A percentile compares a stretch with the other conserved stretches of the same genome.
Evolutionary conservation across 176 grass and related monocot species (phyloP).

Genomic region (Musa itinerans): DNA sequence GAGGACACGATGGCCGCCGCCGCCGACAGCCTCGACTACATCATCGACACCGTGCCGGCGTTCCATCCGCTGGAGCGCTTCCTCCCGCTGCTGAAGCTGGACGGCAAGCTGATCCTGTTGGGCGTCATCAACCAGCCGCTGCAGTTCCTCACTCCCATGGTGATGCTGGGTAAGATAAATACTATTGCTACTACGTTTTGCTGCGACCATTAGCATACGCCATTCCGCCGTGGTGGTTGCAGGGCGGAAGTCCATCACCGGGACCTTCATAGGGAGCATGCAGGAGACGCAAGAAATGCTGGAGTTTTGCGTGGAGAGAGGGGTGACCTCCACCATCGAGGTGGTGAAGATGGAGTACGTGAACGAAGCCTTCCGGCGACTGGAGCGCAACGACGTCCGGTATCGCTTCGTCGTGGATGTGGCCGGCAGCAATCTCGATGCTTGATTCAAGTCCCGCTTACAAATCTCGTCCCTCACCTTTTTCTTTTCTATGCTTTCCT

Average conservation of each 20-base stretch:
- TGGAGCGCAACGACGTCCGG: conserved; percentile 85
- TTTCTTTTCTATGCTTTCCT: too few species aligned
- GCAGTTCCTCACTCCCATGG: conserved; percentile 65
- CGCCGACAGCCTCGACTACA: conserved; percentile 69
- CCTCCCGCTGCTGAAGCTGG: conserved; percentile 68
- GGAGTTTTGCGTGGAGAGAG: conserved; percentile 67
- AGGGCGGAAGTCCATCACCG: conserved; percentile 71
- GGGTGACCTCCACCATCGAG: conserved; percentile 74
- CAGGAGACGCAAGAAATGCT: conserved; percentile 68
- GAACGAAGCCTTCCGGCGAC: conserved; percentile 63
- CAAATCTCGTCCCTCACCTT: too few species aligned
- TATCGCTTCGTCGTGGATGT: conserved; percentile 98
- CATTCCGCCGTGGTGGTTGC: not conserved
- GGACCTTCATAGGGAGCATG: conserved; percentile 83
- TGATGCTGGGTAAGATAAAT: conserved; percentile 56
- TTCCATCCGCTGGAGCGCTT: conserved; percentile 76
- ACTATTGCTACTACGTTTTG: not conserved
- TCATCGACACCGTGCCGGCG: conserved; percentile 87
- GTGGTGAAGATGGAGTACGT: conserved; percentile 94
- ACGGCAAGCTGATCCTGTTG: conserved; percentile 67
- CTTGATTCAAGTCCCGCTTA: not conserved
- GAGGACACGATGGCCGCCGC: conserved; percentile 38
- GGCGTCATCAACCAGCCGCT: conserved; percentile 85
- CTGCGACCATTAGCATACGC: not conserved
- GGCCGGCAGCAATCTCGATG: conserved; percentile 59